phyloP scores from a whole-genome alignment of 257 asterid species.

The Capsicum baccatum region DNA sequence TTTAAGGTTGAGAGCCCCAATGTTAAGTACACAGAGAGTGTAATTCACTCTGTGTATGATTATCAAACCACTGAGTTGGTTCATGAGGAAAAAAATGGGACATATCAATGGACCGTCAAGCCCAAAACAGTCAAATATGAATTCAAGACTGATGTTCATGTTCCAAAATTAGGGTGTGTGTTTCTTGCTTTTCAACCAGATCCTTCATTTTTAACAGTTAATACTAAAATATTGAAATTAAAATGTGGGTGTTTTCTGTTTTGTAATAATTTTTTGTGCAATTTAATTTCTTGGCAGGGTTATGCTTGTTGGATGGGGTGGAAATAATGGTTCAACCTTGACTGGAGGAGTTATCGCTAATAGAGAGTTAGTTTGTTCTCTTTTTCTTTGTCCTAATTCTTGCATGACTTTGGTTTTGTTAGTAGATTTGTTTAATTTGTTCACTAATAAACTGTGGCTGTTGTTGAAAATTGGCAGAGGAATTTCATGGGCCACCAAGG shows the following conservation, averaged over 20 bases:
- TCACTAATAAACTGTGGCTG: background rate
- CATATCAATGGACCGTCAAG: slow-evolving; percentile 88
- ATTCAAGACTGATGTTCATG: slow-evolving; percentile 75
- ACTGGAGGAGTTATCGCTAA: slow-evolving; percentile 95
- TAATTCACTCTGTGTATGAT: slow-evolving; percentile 78
- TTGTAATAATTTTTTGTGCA: background rate
- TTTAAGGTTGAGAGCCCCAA: slow-evolving; percentile 94
- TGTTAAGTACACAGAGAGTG: slow-evolving; percentile 77
- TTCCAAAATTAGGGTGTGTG: slow-evolving; percentile 91
- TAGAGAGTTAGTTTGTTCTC: slow-evolving; percentile 68
- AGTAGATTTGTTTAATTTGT: background rate
- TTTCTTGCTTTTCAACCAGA: background rate
- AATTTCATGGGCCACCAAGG: slow-evolving; percentile 98
- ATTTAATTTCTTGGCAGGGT: slow-evolving; percentile 54
- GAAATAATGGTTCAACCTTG: slow-evolving; percentile 94
- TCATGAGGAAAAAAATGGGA: slow-evolving; percentile 80
- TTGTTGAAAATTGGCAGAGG: slow-evolving; percentile 58
- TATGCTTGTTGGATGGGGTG: slow-evolving; percentile 99
- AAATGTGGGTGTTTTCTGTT: background rate
- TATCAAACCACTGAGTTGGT: slow-evolving; percentile 93
- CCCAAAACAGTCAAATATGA: slow-evolving; percentile 86
- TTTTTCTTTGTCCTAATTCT: background rate
- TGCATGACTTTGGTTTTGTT: too few relatives aligned
- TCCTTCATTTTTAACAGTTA: background rate
- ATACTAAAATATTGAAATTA: background rate